These are phyloP conservation scores for Aspergillus carlsbadensis DNA, from an alignment of 495 filamentous ascomycete genomes.

Conservation along the genomic window DNA sequence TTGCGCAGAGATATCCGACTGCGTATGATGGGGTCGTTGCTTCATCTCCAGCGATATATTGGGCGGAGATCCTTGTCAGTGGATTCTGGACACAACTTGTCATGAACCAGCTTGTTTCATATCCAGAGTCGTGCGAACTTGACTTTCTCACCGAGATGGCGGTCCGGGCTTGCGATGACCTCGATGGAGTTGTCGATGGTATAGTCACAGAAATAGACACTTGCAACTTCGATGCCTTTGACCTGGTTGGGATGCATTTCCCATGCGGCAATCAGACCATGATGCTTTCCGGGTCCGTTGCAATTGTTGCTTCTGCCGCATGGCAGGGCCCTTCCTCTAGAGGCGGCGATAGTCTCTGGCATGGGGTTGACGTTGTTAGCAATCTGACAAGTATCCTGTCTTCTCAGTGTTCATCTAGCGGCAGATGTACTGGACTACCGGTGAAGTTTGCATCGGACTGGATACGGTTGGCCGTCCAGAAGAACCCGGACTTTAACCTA, in stretches of 20 bases:
- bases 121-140: constrained; percentile 36
- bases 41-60: constrained; percentile 39
- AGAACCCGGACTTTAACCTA: constrained; percentile 7
- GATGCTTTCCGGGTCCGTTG: constrained; percentile 3
- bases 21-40: constrained; percentile 60
- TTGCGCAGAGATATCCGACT: constrained; percentile 38
- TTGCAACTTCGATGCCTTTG: constrained; percentile 37
- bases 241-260: constrained; percentile 46
- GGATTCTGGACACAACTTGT: constrained; percentile 38
- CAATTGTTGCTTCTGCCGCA: constrained; percentile 7
- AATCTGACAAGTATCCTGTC: constrained; percentile 6
- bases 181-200: constrained; percentile 56
- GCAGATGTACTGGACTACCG: constrained; percentile 2
- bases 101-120: constrained; percentile 6
- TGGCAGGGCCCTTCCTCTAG: constrained; percentile 1
- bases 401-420: constrained; percentile 1
- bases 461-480: constrained; percentile 8
- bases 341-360: not conserved
- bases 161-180: constrained; percentile 40
- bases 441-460: constrained; percentile 7
- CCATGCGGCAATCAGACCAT: constrained; percentile 25
- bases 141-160: constrained; percentile 44
- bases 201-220: constrained; percentile 55
- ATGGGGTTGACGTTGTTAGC: not conserved
- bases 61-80: constrained; percentile 6